Conservation (phyloP, 306 rosid genomes). For the Mimosa bimucronata region DNA sequence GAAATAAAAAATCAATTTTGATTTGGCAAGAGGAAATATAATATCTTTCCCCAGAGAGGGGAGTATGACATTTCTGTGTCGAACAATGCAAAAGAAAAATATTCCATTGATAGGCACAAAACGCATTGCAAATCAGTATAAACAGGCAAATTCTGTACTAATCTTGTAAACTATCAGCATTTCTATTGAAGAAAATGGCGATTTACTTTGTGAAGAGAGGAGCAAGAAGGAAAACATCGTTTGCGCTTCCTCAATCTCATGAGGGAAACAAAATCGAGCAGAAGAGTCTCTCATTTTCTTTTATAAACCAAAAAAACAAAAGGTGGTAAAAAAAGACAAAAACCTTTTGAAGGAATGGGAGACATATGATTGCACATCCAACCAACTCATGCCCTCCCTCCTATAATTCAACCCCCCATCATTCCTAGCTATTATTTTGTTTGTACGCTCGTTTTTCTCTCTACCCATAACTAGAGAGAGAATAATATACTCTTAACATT, state of each 20-base stretch:
- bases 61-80: slow-evolving; percentile 2
- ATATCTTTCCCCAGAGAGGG: slow-evolving; percentile 1
- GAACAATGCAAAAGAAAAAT: neutral
- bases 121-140: slow-evolving; percentile 7
- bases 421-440: slow-evolving; percentile 42
- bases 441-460: slow-evolving; percentile 39
- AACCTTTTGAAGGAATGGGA: slow-evolving; percentile 43
- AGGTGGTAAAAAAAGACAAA: slow-evolving; percentile 34
- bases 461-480: slow-evolving; percentile 33
- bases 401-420: slow-evolving; percentile 59
- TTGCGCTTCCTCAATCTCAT: slow-evolving; percentile 89
- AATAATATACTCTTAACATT: neutral
- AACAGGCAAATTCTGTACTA: slow-evolving; percentile 8
- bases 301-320: slow-evolving; percentile 46
- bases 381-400: slow-evolving; percentile 53
- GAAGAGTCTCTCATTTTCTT: slow-evolving; percentile 37
- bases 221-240: slow-evolving; percentile 86
- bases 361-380: slow-evolving; percentile 59
- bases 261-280: slow-evolving; percentile 49
- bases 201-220: slow-evolving; percentile 74
- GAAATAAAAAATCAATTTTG: neutral
- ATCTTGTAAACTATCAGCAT: slow-evolving; percentile 30
- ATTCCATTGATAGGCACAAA: slow-evolving; percentile 4
- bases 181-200: slow-evolving; percentile 19
- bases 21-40: slow-evolving; percentile 1